These are phyloP conservation scores for Entophlyctis luteolus DNA, from an alignment of 192 early-diverging fungal genomes.

Conservation along the genomic window DNA sequence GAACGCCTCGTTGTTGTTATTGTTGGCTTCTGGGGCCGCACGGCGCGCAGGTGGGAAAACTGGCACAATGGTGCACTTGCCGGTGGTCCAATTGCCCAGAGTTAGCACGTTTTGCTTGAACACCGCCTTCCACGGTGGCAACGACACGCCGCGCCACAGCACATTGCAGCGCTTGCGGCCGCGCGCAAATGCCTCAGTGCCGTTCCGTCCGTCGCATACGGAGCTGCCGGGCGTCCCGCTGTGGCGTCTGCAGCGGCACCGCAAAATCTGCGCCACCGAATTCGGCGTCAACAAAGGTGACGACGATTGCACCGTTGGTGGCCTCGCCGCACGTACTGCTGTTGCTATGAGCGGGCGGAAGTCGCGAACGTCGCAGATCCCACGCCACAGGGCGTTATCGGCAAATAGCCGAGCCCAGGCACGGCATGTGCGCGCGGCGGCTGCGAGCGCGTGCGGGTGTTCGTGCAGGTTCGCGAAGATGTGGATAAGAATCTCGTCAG, in stretches of 20 bases:
- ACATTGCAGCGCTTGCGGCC: conserved; percentile 11
- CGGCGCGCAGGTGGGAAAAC: conserved; percentile 5
- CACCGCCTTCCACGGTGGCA: conserved; percentile 41
- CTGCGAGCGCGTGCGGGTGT: not conserved
- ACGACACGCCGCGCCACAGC: conserved; percentile 1
- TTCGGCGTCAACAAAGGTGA: no score
- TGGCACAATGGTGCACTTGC: not conserved
- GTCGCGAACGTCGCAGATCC: conserved; percentile 21
- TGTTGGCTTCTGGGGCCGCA: not conserved
- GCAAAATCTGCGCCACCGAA: no score
- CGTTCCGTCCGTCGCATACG: no score
- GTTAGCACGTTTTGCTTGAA: conserved; percentile 48
- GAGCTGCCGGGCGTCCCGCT: not conserved
- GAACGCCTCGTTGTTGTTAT: no score
- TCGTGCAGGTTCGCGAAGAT: conserved; percentile 25
- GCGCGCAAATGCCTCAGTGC: not conserved
- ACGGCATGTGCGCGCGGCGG: conserved; percentile 23
- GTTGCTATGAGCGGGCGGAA: conserved; percentile 21
- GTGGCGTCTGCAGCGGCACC: not conserved
- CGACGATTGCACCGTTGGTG: no score
- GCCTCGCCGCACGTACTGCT: not conserved
- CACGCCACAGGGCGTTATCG: conserved; percentile 40
- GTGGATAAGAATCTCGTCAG: conserved; percentile 42
- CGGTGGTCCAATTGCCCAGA: conserved; percentile 36
- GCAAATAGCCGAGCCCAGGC: conserved; percentile 29